Evolutionary conservation across 805 yeast genomes (phyloP), one percentile per base, ranked within the genome.

Genomic region (Candida maris): DNA sequence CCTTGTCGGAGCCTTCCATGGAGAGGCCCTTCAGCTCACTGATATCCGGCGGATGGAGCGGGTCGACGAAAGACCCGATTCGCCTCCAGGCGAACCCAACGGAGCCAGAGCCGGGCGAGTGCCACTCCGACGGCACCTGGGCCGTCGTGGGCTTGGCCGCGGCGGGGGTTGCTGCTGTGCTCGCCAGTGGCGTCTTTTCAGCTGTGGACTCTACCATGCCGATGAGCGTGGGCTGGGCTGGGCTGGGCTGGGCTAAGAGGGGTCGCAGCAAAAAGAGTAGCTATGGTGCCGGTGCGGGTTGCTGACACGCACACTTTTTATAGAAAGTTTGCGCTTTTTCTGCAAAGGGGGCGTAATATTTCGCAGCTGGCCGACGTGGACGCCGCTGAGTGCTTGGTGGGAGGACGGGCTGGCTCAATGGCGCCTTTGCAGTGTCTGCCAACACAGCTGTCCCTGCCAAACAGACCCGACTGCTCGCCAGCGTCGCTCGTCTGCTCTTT

Each of bases 41-140:
- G 2, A 28, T 13, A 6, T 42, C 24, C 4, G 54, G 54, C 9
- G 59, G 56, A 16, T 46, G 37, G 16, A 38, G 22, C 5, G 56
- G 48, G 34, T 61, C 63, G 31, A 53, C 45, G 32, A 47, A 62
- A 7, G 55, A 48, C 21, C 67, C 68, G 33, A 64, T 58, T 25
- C 44, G 49, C 34, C 41, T 40, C 68, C 68, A 64, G 3, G 63
- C 60, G 41, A 64, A 62, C 21, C 49, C 52, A 12, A 48, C 20
- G 3, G 46, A 21, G 3, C 52, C 54, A 1, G 14, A 18, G 4
- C 27, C 27, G 2, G 49, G 49, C 6, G 14, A 22, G 21, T 41
- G 48, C 27, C 34, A 30, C n/a, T 38, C 36, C 23, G 26, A 28
- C 19, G 32, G 19, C 6, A 37, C 38, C 19, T 31, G 31, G n/a